Evolutionary conservation across 192 early-diverging fungal genomes (phyloP).

Genomic region (Piromyces finnis): DNA sequence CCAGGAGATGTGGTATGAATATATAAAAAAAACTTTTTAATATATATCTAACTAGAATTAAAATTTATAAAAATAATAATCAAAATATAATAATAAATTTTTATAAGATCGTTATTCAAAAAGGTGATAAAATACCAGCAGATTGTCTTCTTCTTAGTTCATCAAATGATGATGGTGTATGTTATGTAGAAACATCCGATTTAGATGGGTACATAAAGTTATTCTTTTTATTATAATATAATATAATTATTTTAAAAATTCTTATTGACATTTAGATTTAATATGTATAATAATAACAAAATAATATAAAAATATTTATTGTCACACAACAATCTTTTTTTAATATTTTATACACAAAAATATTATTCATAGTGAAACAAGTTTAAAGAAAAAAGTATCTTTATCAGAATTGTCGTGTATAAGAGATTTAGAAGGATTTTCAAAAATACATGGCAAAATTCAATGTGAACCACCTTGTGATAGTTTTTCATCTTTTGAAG

Average conservation of each 20-base stretch:
- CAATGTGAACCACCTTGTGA: neutral
- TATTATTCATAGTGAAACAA: neutral
- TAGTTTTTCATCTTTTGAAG: neutral
- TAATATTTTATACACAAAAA: too few relatives aligned
- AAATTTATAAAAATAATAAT: too few relatives aligned
- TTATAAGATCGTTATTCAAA: constrained; percentile 10
- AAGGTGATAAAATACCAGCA: constrained; percentile 26
- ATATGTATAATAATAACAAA: too few relatives aligned
- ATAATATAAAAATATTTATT: too few relatives aligned
- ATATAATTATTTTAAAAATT: too few relatives aligned
- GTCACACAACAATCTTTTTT: too few relatives aligned
- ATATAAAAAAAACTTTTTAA: too few relatives aligned
- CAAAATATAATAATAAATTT: too few relatives aligned
- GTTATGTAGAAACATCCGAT: constrained; percentile 38
- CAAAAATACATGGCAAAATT: neutral
- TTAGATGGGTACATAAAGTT: constrained; percentile 18
- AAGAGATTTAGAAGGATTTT: neutral
- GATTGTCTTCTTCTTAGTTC: constrained; percentile 23
- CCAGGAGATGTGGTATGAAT: neutral
- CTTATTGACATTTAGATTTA: too few relatives aligned
- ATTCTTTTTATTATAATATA: too few relatives aligned
- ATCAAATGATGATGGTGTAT: constrained; percentile 26
- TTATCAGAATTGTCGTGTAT: neutral
- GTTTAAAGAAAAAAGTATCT: neutral
- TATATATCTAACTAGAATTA: too few relatives aligned